Conservation (phyloP, 179 eudicot genomes). For the Amaranthus tricolor region DNA sequence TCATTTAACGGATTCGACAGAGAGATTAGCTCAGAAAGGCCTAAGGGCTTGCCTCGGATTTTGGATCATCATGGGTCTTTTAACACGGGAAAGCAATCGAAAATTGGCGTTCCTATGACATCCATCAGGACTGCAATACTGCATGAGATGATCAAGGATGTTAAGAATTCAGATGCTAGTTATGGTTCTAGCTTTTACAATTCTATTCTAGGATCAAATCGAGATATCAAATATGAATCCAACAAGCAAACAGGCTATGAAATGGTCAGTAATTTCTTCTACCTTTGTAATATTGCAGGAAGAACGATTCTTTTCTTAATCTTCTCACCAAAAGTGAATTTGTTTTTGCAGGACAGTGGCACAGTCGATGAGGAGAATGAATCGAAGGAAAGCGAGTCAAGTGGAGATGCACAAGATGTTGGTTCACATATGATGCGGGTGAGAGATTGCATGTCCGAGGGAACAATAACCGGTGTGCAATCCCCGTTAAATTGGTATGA, state of each 20-base stretch:
- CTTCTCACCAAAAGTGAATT: neutral
- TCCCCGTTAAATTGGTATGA: slow-evolving; percentile 39
- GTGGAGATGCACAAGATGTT: slow-evolving; percentile 20
- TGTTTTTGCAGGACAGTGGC: slow-evolving; percentile 19
- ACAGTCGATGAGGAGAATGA: slow-evolving; percentile 29
- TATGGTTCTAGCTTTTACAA: slow-evolving; percentile 30
- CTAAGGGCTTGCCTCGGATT: slow-evolving; percentile 40
- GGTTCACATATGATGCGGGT: slow-evolving; percentile 26
- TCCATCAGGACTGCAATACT: slow-evolving; percentile 34
- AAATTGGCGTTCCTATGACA: slow-evolving; percentile 27
- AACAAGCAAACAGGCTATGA: slow-evolving; percentile 32
- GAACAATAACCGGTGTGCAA: slow-evolving; percentile 21
- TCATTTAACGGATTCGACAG: slow-evolving; percentile 47
- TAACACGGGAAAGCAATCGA: slow-evolving; percentile 29
- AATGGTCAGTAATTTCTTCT: slow-evolving; percentile 36
- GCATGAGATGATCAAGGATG: slow-evolving; percentile 38
- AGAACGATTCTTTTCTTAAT: neutral
- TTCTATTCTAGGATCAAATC: slow-evolving; percentile 29
- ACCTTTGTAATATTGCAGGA: neutral
- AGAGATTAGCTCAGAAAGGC: slow-evolving; percentile 38
- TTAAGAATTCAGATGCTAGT: slow-evolving; percentile 25
- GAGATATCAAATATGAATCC: slow-evolving; percentile 30
- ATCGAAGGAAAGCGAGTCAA: slow-evolving; percentile 28
- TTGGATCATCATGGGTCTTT: slow-evolving; percentile 31
- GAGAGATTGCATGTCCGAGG: slow-evolving; percentile 33